Evolutionary conservation across 2,329 filamentous ascomycete species (phyloP), one percentile per base, ranked within the genome.

Genomic region (Pseudogymnoascus sp.): DNA sequence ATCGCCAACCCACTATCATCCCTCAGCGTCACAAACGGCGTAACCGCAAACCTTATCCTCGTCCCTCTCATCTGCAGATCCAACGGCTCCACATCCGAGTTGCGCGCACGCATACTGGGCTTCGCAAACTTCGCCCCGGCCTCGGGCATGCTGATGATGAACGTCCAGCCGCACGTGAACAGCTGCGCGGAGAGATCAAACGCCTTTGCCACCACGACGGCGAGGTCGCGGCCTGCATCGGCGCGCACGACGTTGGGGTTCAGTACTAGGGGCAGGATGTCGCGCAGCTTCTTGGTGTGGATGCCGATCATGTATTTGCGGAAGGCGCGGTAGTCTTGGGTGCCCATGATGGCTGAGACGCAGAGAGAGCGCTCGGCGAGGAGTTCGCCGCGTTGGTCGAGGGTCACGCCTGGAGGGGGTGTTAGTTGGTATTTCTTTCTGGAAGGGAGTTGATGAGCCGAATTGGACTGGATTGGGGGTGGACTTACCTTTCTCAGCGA

Each of bases 21-120:
- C 33, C 81, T 76, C 66, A 81, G 77, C 1, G 80, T 83, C 52
- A 84, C 77, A 7, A 79, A 76, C 0, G 82, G 82, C 0, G 82
- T 83, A 4, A 81, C 78, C 29, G 81, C 79, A 1, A 83, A 74
- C 60, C 79, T 78, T n/a, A 85, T 70, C 4, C 81, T 78, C 72
- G 75, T 79, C 67, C 83, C 80, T 67, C 76, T 75, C 5, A 75
- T 72, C 72, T 83, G 80, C 18, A 84, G 70, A 60, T 77, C 73
- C 61, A 74, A 69, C 0, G 76, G 72, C 36, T 78, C 74, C 29
- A 73, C 67, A 36, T 69, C 65, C 25, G 75, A 74, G 71, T 81
- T 80, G 36, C 66, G 67, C 1, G 68, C 65, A 52, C 73, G 71
- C 77, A 81, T 85, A 65, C 73, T 76, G 66, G 79, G 74, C 62